Evolutionary conservation across 768 basidiomycete genomes (phyloP), one percentile per base, ranked within the genome.

Genomic region (Exsudoporus frostii): DNA sequence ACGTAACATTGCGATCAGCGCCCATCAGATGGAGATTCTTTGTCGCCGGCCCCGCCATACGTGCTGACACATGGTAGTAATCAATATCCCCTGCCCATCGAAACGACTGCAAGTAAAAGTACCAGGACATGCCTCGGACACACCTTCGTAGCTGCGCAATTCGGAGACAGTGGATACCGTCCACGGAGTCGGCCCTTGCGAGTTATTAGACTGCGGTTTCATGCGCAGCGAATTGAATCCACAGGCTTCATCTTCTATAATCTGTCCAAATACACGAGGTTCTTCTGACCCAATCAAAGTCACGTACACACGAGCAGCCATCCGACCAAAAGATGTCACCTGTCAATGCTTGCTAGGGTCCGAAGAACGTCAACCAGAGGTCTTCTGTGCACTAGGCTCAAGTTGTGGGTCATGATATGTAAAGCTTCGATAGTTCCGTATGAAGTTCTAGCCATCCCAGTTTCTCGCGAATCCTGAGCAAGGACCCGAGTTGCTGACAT

Each of bases 11-110:
- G 33, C 17, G 7, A 38, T 40, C 50, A 41, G 56, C 54, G 54
- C 57, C 38, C 58, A 60, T 63, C 51, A 47, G 13, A 39, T 20
- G 48, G n/a, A 10, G 10, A 45, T 45, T 50, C 48, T 51, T 37
- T 54, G 41, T 39, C 51, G 37, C 30, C 54, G 64, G 56, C 7
- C 49, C 63, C 63, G 63, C 51, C 47, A 32, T 40, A 10, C 6
- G 25, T 25, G 48, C 41, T 49, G 51, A 33, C 59, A 58, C 59
- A 53, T 46, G 45, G 34, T 20, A 7, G 24, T 15, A 36, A 45
- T 44, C 50, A 34, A 14, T 19, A 17, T 29, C 9, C 39, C 24
- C 52, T 40, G 38, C 55, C 59, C 63, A 52, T 41, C 41, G 24
- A 61, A 29, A 34, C 20, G 27, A 37, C 50, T 40, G 15, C 39